These are phyloP conservation scores for Straminergon stramineum DNA, from an alignment of 225 moss, liverwort and hornwort species.

Conservation along the genomic window DNA sequence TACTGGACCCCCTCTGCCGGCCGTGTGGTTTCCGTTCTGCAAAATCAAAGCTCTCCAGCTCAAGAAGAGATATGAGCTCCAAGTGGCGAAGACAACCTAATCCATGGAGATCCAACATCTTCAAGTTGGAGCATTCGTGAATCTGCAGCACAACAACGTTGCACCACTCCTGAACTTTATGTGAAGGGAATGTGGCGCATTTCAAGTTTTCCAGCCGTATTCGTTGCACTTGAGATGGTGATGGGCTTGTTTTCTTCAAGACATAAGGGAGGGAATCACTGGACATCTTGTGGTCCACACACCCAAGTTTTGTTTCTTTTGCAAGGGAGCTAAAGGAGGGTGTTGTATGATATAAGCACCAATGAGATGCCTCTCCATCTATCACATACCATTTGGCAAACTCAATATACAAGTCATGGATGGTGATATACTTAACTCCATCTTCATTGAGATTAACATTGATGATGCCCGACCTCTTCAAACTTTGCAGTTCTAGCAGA, in stretches of 20 bases:
- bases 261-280: neutral
- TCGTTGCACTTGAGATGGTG: neutral
- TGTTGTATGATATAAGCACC: neutral
- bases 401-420: neutral
- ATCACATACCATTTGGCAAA: neutral
- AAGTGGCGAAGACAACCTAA: neutral
- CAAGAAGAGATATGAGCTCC: neutral
- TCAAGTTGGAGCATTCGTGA: neutral
- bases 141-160: neutral
- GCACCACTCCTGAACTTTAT: neutral
- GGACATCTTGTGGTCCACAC: neutral
- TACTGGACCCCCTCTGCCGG: accelerated
- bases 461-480: neutral
- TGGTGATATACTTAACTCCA: neutral
- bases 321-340: neutral
- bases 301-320: neutral
- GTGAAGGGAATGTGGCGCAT: neutral
- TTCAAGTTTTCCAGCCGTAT: neutral
- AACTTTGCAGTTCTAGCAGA: neutral
- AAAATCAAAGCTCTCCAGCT: neutral
- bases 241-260: neutral
- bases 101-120: neutral
- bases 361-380: neutral
- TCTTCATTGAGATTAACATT: neutral
- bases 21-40: too few species aligned